Evolutionary conservation across 371 early-diverging fungal species (phyloP), one percentile per base, ranked within the genome.

Genomic region (Lichtheimia ornata): DNA sequence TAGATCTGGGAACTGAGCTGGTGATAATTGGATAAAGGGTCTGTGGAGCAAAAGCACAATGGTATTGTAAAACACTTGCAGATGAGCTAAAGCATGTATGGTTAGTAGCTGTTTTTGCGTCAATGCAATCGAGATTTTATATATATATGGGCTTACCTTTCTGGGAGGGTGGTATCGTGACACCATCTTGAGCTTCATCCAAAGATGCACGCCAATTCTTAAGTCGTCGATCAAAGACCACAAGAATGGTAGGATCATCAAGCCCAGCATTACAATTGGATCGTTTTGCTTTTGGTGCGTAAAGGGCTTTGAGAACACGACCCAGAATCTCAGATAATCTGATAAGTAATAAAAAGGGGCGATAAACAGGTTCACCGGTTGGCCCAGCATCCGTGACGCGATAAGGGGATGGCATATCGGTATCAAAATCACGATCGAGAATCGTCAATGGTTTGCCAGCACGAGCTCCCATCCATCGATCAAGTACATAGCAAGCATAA

Each of bases 401-500:
- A 56, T 67, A 64, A 22, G 65, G 58, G n/a, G 60, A 67, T 12
- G 78, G 74, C 49, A 76, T 63, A 18, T 63, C 70, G 4, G 76
- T 76, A 59, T 83, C 81, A 50, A 75, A 79, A 53, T 83, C 79
- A 41, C 77, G 66, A 44, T 83, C 84, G 25, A 79, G 63, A 27
- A 83, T 81, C 1, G 78, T 77, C 42, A 81, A 44, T 5, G 84
- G 84, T 53, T 81, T 78, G 17, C 82, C 82, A 12, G 75, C 70
- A 44, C 79, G 65, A n/a, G 82, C 76, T 30, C 81, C 62, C 25
- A 81, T 61, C 73, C 81, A 76, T 9, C 88, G 75, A 67, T 89
- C 89, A 40, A 84, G 59, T 9, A 87, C 55, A 58, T 84, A 86
- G 49, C 83, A 83, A 5, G 79, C 77, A 77, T 86, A 87, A 72